Base-by-base conservation (phyloP, 257 asterid species). In the Datura wrightii region DNA sequence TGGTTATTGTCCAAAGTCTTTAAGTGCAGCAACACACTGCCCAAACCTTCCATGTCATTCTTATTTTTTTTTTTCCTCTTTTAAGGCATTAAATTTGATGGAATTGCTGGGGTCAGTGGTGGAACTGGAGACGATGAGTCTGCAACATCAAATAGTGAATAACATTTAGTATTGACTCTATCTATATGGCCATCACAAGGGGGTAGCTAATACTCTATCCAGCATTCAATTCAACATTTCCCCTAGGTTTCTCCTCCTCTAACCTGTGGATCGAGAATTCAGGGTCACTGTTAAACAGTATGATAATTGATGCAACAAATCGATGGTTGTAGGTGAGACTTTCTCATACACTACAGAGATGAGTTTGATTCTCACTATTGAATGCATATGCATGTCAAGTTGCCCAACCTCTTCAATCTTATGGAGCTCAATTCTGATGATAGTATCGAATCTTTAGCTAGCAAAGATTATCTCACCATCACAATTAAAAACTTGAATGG, bases 1-100 rank as follows among this genome's bases (percentile, higher is more conserved):
- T 52, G 82, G 46, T 31, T 48, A 18, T 48, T 48, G 81, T 60
- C 58, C 10, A 5, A 72, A 72, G n/a, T 19, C 11, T 71, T 10
- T 9, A 42, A 71, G 34, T 16, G 37, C 79, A 42, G 53, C 52
- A 48, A 74, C 59, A 11, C 80, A 46, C 42, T 74, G 80, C 80
- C 80, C 82, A 76, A 76, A 31, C 62, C 14, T 76, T 50, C 44
- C 41, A 76, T 50, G 11, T 31, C 82, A 31, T 50, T 76, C 63
- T 50, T 71, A 42, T 0, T 10, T 71, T 71, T 0, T 10, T 50
- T 31, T 39, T 8, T 41, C 53, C 31, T 31, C 15, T 0, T 76
- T 50, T 0, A 31, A 76, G 39, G 1, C 46, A 76, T 76, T 76
- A 76, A 76, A 76, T 62, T 76, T 76, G 81, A 7, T 31, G 46